Evolutionary conservation across 2,329 filamentous ascomycete genomes (phyloP).

Genomic region (Allantophomopsis cytisporea): DNA sequence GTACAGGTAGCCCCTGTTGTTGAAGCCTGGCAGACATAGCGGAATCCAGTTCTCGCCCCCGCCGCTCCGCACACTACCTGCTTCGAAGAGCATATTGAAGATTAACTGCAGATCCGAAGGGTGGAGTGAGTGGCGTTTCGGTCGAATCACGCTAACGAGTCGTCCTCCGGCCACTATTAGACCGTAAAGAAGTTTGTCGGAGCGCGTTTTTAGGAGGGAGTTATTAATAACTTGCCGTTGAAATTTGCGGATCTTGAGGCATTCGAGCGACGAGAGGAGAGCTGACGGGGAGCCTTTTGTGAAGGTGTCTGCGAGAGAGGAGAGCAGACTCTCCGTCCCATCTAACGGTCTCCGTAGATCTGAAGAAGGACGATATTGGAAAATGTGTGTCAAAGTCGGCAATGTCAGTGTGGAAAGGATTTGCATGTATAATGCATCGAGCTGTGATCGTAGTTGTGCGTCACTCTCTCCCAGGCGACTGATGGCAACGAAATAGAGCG

Average conservation of each 20-base stretch:
- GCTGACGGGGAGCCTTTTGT: constrained; percentile 84
- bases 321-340: constrained; percentile 82
- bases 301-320: constrained; percentile 87
- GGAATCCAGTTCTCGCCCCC: constrained; percentile 98
- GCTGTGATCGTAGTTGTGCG: constrained; percentile 69
- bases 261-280: constrained; percentile 81
- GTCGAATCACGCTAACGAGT: constrained; percentile 87
- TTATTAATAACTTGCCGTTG: constrained; percentile 80
- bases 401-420: constrained; percentile 91
- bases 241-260: constrained; percentile 79
- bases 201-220: constrained; percentile 65
- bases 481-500: constrained; percentile 86
- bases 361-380: constrained; percentile 81
- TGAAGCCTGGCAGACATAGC: constrained; percentile 89
- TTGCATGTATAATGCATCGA: constrained; percentile 95
- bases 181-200: constrained; percentile 75
- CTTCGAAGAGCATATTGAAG: constrained; percentile 99
- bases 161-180: constrained; percentile 85
- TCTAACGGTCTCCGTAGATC: constrained; percentile 82
- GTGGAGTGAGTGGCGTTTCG: constrained; percentile 88
- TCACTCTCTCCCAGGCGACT: constrained; percentile 90
- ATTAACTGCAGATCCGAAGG: constrained; percentile 92
- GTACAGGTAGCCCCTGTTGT: constrained; percentile 91
- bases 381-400: constrained; percentile 74
- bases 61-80: constrained; percentile 77